Base-by-base conservation (phyloP, 441 rosid genomes). In the Hura crepitans region DNA sequence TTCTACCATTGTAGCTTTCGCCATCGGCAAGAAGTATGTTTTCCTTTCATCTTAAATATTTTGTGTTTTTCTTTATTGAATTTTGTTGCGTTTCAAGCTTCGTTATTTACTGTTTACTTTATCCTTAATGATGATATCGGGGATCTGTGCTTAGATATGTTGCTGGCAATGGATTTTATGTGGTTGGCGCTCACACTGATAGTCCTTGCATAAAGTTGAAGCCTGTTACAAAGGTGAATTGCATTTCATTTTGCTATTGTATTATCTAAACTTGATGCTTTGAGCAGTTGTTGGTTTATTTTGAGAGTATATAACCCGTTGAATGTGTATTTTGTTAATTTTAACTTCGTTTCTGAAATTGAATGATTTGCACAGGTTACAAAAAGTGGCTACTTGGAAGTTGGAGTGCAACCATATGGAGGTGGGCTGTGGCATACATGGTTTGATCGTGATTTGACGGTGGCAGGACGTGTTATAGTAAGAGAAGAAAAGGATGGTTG, bases 341-440 rank as follows among this genome's bases (percentile, higher is more conserved):
- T 25, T 50, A 12, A 63, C 39, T 46, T 23, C 50, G 39, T 15
- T 55, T 39, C 46, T 78, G 37, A 45, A 64, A 22, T 49, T 74
- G 75, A 78, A 43, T 72, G 30, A 55, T 12, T 72, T 81, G 56
- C 43, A 43, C 77, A 95, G 99, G 89, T 95, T 66, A 77, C 74
- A 14, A 92, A 84, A 87, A 89, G 88, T 47, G 96, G 90, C 30
- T 96, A 30, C 82, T 80, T 96, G 82, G 95, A 87, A 83, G 92
- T 89, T 72, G 99, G 97, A 60, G 96, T 96, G 67, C 99, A 92
- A 74, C 80, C 85, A 30, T 95, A 95, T 61, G 97, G 99, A 74
- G 87, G 97, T 77, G 98, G 99, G 6, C 77, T 95, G 58, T 92
- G 97, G 98, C 84, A 95, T 77, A 95, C 98, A 0, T 95, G 99